Percentiles rank a stretch among this genome's conserved stretches.
Evolutionary conservation across 805 yeast genomes (phyloP).

Genomic region (Saturnispora halmiae): DNA sequence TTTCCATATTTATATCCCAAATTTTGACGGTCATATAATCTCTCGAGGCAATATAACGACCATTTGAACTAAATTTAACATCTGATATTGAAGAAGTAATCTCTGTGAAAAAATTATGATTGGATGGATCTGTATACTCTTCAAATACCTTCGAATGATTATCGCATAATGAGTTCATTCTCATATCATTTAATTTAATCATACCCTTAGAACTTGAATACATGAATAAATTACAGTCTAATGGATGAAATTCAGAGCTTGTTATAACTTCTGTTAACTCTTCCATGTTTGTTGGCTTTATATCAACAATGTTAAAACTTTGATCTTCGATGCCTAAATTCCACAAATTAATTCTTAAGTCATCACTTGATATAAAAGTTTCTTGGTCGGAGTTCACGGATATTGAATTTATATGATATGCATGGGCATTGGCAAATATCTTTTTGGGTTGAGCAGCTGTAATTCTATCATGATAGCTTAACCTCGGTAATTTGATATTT

Average conservation of each 20-base stretch:
- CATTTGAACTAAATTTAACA: slow-evolving; percentile 85
- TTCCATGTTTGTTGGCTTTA: slow-evolving; percentile 97
- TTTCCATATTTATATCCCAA: slow-evolving; percentile 98
- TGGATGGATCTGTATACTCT: slow-evolving; percentile 85
- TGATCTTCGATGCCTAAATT: slow-evolving; percentile 90
- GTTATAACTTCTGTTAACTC: slow-evolving; percentile 97
- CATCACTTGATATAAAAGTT: slow-evolving; percentile 88
- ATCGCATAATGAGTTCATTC: slow-evolving; percentile 91
- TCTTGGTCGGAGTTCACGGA: slow-evolving; percentile 93
- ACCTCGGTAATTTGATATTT: slow-evolving; percentile 68
- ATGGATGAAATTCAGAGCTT: slow-evolving; percentile 92
- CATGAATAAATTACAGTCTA: slow-evolving; percentile 86
- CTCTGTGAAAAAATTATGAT: slow-evolving; percentile 94
- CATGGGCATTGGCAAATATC: slow-evolving; percentile 92
- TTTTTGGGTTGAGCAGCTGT: slow-evolving; percentile 91
- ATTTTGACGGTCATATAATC: slow-evolving; percentile 96
- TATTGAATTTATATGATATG: slow-evolving; percentile 94
- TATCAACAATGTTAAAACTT: slow-evolving; percentile 93
- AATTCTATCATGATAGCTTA: slow-evolving; percentile 89
- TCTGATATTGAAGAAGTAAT: slow-evolving; percentile 91
- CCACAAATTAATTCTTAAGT: slow-evolving; percentile 92
- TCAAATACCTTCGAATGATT: slow-evolving; percentile 79
- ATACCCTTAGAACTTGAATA: slow-evolving; percentile 94
- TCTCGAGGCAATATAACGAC: slow-evolving; percentile 90
- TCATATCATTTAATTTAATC: slow-evolving; percentile 92